Conservation (phyloP, 345 rosid species). For the Bruguiera sexangula region DNA sequence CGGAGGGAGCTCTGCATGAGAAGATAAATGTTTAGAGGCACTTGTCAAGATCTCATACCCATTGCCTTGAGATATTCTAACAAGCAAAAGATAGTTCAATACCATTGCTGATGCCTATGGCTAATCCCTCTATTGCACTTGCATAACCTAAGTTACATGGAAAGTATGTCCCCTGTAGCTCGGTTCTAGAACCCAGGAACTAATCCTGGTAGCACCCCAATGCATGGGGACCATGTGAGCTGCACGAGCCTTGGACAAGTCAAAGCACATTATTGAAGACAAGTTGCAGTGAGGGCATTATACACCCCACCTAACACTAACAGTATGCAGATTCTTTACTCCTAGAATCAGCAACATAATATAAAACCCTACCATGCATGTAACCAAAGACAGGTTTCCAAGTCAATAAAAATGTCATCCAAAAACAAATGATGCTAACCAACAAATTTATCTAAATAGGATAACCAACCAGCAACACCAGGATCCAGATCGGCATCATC, state of each 20-base stretch:
- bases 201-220: neutral
- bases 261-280: neutral
- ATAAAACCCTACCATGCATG: neutral
- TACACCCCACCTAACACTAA: slow-evolving; percentile 5
- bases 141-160: neutral
- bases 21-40: slow-evolving; percentile 1
- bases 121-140: neutral
- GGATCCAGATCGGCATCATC: slow-evolving; percentile 70
- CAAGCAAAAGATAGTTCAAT: slow-evolving; percentile 3
- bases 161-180: neutral
- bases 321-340: neutral
- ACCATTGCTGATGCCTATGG: neutral
- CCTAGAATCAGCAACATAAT: slow-evolving; percentile 1
- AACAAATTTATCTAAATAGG: neutral
- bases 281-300: neutral
- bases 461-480: slow-evolving; percentile 44
- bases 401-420: neutral
- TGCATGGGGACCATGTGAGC: neutral
- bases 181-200: neutral
- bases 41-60: neutral
- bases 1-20: slow-evolving; percentile 71
- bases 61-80: neutral
- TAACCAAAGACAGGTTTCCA: neutral
- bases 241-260: neutral
- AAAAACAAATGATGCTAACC: neutral